Evolutionary conservation across 1,139 yeast species (phyloP), one percentile per base, ranked within the genome.

Genomic region (Pichia sp.): DNA sequence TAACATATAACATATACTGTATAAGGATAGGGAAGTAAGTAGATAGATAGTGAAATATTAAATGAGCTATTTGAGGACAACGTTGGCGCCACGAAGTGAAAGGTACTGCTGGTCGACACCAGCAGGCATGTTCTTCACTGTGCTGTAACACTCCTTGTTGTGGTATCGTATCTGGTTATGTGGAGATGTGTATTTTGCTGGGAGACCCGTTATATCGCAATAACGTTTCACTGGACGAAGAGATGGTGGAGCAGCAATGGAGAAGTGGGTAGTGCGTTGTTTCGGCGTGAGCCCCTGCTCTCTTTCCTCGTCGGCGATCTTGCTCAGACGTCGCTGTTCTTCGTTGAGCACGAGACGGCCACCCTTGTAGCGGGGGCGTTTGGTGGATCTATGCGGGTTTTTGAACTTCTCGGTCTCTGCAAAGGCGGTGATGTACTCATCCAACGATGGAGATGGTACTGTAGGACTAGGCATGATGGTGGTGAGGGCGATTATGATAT

Each of bases 81-180:
- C 88, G 55, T 87, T 83, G 27, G 96, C 97, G 32, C 86, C 87
- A 49, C 98, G 69, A 45, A 91, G 65, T 48, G 84, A 83, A 53
- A 91, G 66, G 56, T 87, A 91, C 57, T 86, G 94, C 60, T 91
- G 97, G 60, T 91, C 97, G 15, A 83, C 85, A 20, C 96, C 95
- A 1, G 94, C 83, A 2, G 88, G 80, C 77, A 91, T 74, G 44
- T 76, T 74, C 55, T 77, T 78, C 19, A 86, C 83, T 41, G 79
- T 72, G 39, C 79, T 83, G 58, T 76, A 91, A 23, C 93, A 78
- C 58, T 91, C 98, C 34, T 76, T 77, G 53, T 91, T 80, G 60
- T 84, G 77, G 58, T 77, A 91, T 39, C 96, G 64, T 41, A 91
- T 64, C 29, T 85, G 82, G 52, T 78, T 84, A 12, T 80, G 66